phyloP scores from a whole-genome alignment of 169 alveolate species.

The Blepharisma undulans region DNA sequence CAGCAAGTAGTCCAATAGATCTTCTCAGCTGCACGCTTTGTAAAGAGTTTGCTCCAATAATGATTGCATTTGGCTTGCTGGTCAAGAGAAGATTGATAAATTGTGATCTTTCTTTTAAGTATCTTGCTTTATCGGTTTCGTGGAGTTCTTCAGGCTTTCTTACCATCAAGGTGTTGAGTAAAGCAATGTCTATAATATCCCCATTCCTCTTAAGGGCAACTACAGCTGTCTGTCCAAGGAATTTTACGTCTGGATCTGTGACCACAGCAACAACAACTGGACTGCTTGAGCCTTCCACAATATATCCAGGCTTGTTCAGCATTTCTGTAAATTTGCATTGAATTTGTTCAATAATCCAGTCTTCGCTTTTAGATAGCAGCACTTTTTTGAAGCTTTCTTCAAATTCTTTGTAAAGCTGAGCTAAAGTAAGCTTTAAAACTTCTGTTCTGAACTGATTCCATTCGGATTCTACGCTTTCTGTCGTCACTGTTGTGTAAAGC shows the following conservation, averaged over 20 bases:
- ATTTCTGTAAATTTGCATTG: not conserved
- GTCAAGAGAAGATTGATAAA: not conserved
- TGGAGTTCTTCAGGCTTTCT: not conserved
- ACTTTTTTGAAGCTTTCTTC: not conserved
- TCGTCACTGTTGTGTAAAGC: not conserved
- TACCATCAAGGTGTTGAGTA: not conserved
- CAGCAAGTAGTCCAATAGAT: not conserved
- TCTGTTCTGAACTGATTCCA: constrained; percentile 47
- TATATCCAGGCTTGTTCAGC: not conserved
- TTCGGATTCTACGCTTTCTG: constrained; percentile 16
- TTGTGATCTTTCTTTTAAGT: not conserved
- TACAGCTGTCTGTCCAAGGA: not conserved
- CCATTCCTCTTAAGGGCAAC: not conserved
- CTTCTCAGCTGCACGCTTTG: not conserved
- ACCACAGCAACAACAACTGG: constrained; percentile 14
- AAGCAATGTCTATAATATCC: not conserved
- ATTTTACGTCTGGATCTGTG: not conserved
- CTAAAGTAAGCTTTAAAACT: constrained; percentile 42
- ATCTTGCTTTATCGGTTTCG: not conserved
- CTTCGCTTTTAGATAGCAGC: not conserved
- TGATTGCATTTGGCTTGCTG: constrained; percentile 20
- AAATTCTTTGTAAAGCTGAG: constrained; percentile 33
- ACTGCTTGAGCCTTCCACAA: not conserved
- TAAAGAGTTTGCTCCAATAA: constrained; percentile 25
- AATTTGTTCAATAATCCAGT: not conserved